Evolutionary conservation across 305 asterid genomes (phyloP), one percentile per base, ranked within the genome.

Genomic region (Fraxinus sp.): DNA sequence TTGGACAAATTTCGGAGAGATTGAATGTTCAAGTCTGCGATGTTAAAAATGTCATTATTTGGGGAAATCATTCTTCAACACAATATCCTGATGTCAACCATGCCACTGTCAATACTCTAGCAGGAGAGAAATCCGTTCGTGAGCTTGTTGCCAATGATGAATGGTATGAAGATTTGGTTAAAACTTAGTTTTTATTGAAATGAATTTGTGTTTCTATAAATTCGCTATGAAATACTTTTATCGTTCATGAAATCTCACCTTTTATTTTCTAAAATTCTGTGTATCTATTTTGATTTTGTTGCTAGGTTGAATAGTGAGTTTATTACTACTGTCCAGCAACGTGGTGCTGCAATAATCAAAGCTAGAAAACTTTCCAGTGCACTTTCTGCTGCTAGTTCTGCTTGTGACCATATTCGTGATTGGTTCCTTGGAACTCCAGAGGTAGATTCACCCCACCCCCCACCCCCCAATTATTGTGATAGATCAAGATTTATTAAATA

Each of bases 61-160:
- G 99, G 99, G 99, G 99, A 86, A 95, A 95, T 77, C 99, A 95
- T 91, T 95, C 99, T 59, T 95, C 99, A 46, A 84, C 97, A 1
- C 99, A 95, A 90, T 95, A 94, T 78, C 98, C 99, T 28, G 98
- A 95, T 87, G 98, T 95, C 85, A 95, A 89, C 88, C 99, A 95
- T 33, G 96, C 98, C n/a, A 89, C 96, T 32, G 97, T 95, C 77
- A 86, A 81, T 70, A 93, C 98, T 76, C 74, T 92, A 28, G 88
- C 92, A 41, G 97, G 99, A 68, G 95, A 89, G 36, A 95, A 93
- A 83, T 88, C 98, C 35, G 98, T 90, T 33, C 90, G 95, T 1
- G 88, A 83, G 81, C 99, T 94, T 80, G 92, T 95, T 83, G 88
- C 90, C 59, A 90, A 94, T 85, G 99, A 94, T 57, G 90, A 84